phyloP scores from a whole-genome alignment of 2,329 filamentous ascomycete genomes.

The Aspergillus carbonarius region DNA sequence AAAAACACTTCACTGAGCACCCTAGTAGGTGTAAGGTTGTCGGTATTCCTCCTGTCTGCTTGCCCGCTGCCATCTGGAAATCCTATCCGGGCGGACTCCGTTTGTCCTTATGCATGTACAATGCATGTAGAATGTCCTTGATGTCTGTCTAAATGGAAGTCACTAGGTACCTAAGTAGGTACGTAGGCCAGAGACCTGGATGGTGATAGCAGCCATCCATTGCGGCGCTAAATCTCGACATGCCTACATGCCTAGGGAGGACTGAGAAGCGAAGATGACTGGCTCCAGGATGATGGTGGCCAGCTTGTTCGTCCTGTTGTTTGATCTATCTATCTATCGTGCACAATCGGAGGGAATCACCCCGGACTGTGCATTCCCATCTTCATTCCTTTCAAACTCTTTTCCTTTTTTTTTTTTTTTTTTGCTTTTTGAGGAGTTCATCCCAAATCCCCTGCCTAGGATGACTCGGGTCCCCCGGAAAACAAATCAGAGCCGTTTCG shows the following conservation, averaged over 20 bases:
- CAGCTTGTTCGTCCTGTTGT: slow-evolving; percentile 8
- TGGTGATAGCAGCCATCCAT: slow-evolving; percentile 1
- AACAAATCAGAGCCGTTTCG: not conserved
- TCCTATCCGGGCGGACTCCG: slow-evolving; percentile 8
- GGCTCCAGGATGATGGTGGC: slow-evolving; percentile 4
- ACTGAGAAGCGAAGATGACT: slow-evolving; percentile 4
- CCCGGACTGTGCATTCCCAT: not conserved
- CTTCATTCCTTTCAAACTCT: not conserved
- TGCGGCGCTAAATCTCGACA: slow-evolving; percentile 15
- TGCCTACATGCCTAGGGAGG: slow-evolving; percentile 1
- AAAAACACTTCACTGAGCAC: slow-evolving; percentile 7
- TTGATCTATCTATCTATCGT: not conserved
- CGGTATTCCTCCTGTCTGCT: not conserved
- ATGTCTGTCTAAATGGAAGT: slow-evolving; percentile 3
- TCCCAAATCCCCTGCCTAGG: not conserved
- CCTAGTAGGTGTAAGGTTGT: not conserved
- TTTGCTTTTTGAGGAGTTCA: slow-evolving; percentile 9
- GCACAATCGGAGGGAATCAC: not conserved
- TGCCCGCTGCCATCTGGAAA: slow-evolving; percentile 1
- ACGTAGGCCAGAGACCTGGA: not conserved
- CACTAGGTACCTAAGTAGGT: slow-evolving; percentile 1
- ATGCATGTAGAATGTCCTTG: slow-evolving; percentile 5
- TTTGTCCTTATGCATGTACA: not conserved
- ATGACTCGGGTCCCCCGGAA: not conserved
- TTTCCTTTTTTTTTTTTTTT: not conserved